Percentiles rank a stretch among this genome's conserved stretches.
Evolutionary conservation across 2,329 filamentous ascomycete species (phyloP).

Genomic region (Didymella arachidicola): DNA sequence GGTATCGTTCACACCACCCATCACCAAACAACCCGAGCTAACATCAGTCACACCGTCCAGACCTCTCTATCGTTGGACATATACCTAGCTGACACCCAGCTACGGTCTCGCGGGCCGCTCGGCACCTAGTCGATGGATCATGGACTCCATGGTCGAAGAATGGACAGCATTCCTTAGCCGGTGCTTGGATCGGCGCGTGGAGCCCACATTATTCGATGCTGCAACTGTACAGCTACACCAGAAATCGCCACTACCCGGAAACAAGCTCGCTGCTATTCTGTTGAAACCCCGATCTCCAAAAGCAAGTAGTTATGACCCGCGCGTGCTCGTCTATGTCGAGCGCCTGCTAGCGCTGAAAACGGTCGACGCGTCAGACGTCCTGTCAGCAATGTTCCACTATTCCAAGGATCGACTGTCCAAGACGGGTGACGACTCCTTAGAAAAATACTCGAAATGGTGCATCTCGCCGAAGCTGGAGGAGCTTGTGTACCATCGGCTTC

Average conservation of each 20-base stretch:
- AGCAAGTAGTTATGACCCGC: slow-evolving; percentile 44
- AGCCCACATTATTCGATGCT: slow-evolving; percentile 45
- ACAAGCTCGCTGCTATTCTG: slow-evolving; percentile 46
- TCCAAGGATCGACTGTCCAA: slow-evolving; percentile 46
- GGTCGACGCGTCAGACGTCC: slow-evolving; percentile 47
- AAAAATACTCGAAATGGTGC: slow-evolving; percentile 38
- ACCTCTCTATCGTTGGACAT: slow-evolving; percentile 28
- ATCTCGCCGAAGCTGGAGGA: slow-evolving; percentile 51
- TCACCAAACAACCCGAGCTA: slow-evolving; percentile 15
- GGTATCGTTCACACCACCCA: slow-evolving; percentile 14
- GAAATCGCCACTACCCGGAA: slow-evolving; percentile 46
- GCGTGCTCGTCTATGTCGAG: slow-evolving; percentile 47
- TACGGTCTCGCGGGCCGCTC: slow-evolving; percentile 24
- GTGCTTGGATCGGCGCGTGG: slow-evolving; percentile 45
- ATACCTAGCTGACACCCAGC: slow-evolving; percentile 21
- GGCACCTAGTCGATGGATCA: slow-evolving; percentile 34
- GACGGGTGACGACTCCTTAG: slow-evolving; percentile 26
- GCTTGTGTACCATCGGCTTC: slow-evolving; percentile 48
- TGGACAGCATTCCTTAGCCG: slow-evolving; percentile 47
- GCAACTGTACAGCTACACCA: slow-evolving; percentile 44
- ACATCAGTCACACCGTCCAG: slow-evolving; percentile 20
- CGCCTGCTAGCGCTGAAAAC: slow-evolving; percentile 43
- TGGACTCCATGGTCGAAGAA: slow-evolving; percentile 46
- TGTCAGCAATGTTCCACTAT: slow-evolving; percentile 43
- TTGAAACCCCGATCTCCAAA: slow-evolving; percentile 42